phyloP scores from a whole-genome alignment of 768 basidiomycete genomes.

The Suillus alpinus region DNA sequence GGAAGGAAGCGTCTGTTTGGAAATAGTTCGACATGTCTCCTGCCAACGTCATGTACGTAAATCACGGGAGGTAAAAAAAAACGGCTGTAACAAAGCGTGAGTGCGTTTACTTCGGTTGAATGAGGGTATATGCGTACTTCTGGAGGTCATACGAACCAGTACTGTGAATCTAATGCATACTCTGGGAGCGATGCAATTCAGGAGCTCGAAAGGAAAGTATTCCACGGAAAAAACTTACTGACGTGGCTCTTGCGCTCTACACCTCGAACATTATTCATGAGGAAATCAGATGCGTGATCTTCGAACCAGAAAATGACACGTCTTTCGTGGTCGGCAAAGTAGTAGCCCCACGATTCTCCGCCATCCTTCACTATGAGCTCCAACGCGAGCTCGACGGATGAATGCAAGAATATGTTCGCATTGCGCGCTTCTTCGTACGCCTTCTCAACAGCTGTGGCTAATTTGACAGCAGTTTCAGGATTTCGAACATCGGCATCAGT shows the following conservation, averaged over 20 bases:
- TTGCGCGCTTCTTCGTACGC: not conserved
- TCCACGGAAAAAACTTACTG: conserved; percentile 28
- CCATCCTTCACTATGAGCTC: conserved; percentile 2
- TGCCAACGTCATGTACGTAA: not conserved
- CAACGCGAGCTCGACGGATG: conserved; percentile 2
- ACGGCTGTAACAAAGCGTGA: not conserved
- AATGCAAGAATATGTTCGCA: not conserved
- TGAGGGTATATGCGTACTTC: not conserved
- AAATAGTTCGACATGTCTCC: conserved; percentile 5
- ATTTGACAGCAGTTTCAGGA: not conserved
- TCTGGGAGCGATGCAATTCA: conserved; percentile 5
- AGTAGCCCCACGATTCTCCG: conserved; percentile 28
- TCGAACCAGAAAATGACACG: conserved; percentile 49
- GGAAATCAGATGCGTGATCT: conserved; percentile 28
- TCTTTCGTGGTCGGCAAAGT: conserved; percentile 41
- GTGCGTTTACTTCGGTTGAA: not conserved
- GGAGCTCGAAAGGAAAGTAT: not conserved
- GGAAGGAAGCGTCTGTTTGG: conserved; percentile 20
- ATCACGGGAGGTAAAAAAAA: not conserved
- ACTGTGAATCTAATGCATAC: conserved; percentile 22
- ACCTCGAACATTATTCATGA: conserved; percentile 37
- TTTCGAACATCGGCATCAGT: conserved; percentile 8
- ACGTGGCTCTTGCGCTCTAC: conserved; percentile 37
- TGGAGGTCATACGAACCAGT: conserved; percentile 17
- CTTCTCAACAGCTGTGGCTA: not conserved